These are phyloP conservation scores for Cutaneotrichosporon sp. DNA, from an alignment of 1,284 basidiomycete species.

Conservation along the genomic window DNA sequence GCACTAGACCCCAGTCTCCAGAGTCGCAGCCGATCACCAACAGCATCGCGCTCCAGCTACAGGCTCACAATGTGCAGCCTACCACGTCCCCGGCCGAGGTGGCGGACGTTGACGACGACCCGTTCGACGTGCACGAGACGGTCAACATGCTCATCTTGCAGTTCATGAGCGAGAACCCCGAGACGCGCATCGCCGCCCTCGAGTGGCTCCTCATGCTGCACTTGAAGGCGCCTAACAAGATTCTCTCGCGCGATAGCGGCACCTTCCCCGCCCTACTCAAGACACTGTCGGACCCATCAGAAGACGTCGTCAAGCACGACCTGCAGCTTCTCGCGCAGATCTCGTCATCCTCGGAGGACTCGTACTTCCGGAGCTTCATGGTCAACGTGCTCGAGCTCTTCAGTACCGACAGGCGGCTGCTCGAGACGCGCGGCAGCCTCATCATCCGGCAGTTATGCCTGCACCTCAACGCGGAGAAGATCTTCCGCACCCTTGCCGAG, in stretches of 20 bases:
- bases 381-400: conserved; percentile 91
- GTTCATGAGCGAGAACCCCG: conserved; percentile 93
- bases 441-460: conserved; percentile 95
- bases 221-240: conserved; percentile 95
- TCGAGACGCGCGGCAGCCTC: conserved; percentile 90
- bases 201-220: conserved; percentile 99
- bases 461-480: conserved; percentile 91
- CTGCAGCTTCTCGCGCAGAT: conserved; percentile 95
- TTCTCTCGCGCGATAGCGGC: conserved; percentile 92
- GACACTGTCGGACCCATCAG: conserved; percentile 93
- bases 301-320: conserved; percentile 97
- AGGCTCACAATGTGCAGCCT: conserved; percentile 4
- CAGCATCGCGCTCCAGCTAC: conserved; percentile 6
- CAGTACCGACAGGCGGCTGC: conserved; percentile 85
- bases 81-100: conserved; percentile 31
- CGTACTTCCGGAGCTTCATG: conserved; percentile 95
- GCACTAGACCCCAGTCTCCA: conserved; percentile 35
- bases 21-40: conserved; percentile 19
- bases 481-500: conserved; percentile 94
- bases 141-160: conserved; percentile 91
- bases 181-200: conserved; percentile 90
- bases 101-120: conserved; percentile 62
- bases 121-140: conserved; percentile 88
- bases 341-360: conserved; percentile 83
- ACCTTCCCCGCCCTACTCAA: conserved; percentile 95